Conservation (phyloP, 306 rosid genomes). For the Carpinus viminea region DNA sequence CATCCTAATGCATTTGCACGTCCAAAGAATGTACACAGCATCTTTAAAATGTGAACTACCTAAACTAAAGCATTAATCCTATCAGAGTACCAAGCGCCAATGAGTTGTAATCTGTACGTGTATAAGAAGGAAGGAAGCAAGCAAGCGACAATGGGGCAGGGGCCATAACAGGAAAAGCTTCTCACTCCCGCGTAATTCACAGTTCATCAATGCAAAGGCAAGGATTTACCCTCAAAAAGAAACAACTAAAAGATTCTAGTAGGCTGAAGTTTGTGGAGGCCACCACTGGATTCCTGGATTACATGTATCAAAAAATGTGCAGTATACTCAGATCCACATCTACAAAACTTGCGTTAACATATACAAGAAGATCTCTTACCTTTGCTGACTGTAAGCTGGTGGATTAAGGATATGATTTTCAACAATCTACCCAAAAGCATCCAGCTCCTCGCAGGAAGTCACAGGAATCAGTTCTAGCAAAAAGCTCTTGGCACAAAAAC, state of each 20-base stretch:
- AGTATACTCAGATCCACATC: background rate
- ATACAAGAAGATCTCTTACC: slow-evolving; percentile 6
- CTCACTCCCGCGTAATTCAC: background rate
- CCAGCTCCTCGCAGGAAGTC: slow-evolving; percentile 33
- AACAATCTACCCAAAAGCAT: slow-evolving; percentile 45
- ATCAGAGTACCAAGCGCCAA: background rate
- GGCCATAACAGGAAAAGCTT: slow-evolving; percentile 4
- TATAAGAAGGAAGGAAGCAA: background rate
- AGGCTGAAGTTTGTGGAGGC: slow-evolving; percentile 6
- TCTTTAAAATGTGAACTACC: slow-evolving; percentile 30
- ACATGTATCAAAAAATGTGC: slow-evolving; percentile 15
- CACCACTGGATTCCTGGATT: slow-evolving; percentile 33
- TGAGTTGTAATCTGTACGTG: background rate
- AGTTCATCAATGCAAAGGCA: slow-evolving; percentile 8
- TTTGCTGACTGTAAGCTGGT: slow-evolving; percentile 21
- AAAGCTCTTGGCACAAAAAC: slow-evolving; percentile 8
- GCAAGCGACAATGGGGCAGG: background rate
- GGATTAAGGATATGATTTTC: slow-evolving; percentile 24
- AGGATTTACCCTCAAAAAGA: background rate
- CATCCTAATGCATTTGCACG: slow-evolving; percentile 21
- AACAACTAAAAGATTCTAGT: slow-evolving; percentile 2
- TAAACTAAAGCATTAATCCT: slow-evolving; percentile 1
- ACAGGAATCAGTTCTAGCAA: slow-evolving; percentile 32
- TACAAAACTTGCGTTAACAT: background rate
- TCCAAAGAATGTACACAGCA: slow-evolving; percentile 21